phyloP scores from a whole-genome alignment of 805 yeast species.

The Candida schatavii region DNA sequence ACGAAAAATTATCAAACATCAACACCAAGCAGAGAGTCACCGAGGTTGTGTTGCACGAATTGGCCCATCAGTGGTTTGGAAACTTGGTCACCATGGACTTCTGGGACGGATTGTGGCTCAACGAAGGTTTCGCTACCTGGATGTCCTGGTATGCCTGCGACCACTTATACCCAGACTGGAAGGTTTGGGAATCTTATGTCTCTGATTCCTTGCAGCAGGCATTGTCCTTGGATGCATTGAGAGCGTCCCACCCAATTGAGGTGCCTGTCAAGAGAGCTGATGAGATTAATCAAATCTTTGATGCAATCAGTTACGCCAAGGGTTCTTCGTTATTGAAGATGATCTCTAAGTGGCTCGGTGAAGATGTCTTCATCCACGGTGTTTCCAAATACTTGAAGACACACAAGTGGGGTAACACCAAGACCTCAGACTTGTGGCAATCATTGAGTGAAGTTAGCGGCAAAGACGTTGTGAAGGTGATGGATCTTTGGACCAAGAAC shows the following conservation, averaged over 20 bases:
- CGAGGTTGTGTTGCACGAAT: slow-evolving; percentile 83
- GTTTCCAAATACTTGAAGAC: slow-evolving; percentile 73
- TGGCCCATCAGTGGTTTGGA: slow-evolving; percentile 93
- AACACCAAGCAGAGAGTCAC: slow-evolving; percentile 71
- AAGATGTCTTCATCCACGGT: slow-evolving; percentile 72
- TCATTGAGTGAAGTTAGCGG: slow-evolving; percentile 69
- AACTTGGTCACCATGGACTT: slow-evolving; percentile 88
- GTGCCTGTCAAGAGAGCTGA: slow-evolving; percentile 77
- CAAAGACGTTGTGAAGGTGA: slow-evolving; percentile 65
- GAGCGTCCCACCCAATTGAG: slow-evolving; percentile 84
- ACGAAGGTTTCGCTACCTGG: slow-evolving; percentile 90
- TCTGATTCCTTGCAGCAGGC: slow-evolving; percentile 75
- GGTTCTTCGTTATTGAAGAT: slow-evolving; percentile 78
- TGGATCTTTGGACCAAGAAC: slow-evolving; percentile 79
- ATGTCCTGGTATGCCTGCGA: slow-evolving; percentile 86
- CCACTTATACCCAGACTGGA: slow-evolving; percentile 77
- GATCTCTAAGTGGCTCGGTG: slow-evolving; percentile 80
- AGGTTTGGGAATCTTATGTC: slow-evolving; percentile 82
- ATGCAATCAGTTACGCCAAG: slow-evolving; percentile 78
- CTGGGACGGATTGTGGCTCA: slow-evolving; percentile 90
- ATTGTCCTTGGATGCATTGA: slow-evolving; percentile 68
- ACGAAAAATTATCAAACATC: slow-evolving; percentile 65
- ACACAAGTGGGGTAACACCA: slow-evolving; percentile 76
- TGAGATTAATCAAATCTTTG: slow-evolving; percentile 81
- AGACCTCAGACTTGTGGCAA: slow-evolving; percentile 75